Conservation (phyloP, 305 asterid genomes). For the Fraxinus albicans region DNA sequence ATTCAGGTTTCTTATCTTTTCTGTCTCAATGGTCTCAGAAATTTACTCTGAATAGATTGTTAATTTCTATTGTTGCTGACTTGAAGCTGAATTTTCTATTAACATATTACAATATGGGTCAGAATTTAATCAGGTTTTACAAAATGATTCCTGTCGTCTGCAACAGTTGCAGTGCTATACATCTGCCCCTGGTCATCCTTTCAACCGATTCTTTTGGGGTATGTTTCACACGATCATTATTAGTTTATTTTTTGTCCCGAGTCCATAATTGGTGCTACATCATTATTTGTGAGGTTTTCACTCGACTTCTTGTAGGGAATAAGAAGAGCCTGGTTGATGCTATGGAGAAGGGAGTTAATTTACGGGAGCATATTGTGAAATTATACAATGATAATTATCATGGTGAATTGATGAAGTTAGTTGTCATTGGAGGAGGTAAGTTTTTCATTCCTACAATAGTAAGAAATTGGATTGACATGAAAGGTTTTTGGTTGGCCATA, state of each 20-base stretch:
- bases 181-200: conserved; percentile 77
- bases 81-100: conserved; percentile 19
- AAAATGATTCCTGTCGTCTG: conserved; percentile 86
- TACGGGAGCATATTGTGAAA: conserved; percentile 72
- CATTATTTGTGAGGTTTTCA: conserved; percentile 9
- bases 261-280: conserved; percentile 12
- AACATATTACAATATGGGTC: conserved; percentile 32
- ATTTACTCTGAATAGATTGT: conserved; percentile 11
- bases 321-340: conserved; percentile 96
- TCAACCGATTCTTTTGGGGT: conserved; percentile 97
- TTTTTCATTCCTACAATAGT: not conserved
- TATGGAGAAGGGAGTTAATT: conserved; percentile 80
- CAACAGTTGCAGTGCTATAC: conserved; percentile 93
- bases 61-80: conserved; percentile 17
- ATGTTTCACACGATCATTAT: conserved; percentile 22
- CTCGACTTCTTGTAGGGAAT: conserved; percentile 58
- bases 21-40: not conserved
- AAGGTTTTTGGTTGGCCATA: conserved; percentile 13
- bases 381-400: conserved; percentile 68
- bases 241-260: conserved; percentile 5
- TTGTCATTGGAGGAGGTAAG: conserved; percentile 92
- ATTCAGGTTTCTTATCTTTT: conserved; percentile 67
- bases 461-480: not conserved
- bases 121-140: conserved; percentile 94
- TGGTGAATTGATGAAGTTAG: conserved; percentile 95